Evolutionary conservation across 2,329 filamentous ascomycete species (phyloP), one percentile per base, ranked within the genome.

Genomic region (Monilinia aucupariae): DNA sequence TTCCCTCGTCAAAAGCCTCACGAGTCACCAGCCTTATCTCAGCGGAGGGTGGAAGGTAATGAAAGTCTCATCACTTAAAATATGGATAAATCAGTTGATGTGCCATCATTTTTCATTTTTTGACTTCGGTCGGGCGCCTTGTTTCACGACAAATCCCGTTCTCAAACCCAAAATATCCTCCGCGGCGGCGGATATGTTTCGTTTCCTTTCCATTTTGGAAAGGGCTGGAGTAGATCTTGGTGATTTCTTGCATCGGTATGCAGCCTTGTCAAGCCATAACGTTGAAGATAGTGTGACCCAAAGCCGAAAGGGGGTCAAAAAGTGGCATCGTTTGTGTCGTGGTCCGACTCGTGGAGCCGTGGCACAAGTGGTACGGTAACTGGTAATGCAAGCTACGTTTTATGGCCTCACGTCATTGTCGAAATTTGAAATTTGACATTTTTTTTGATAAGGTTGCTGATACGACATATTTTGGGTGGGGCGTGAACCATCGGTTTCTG

Each of bases 11-110:
- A 10, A 27, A 41, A 27, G 41, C 4, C n/a, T 41, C 17, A 20
- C 51, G n/a, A n/a, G n/a, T n/a, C n/a, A n/a, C n/a, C 34, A 54
- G 27, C 27, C 22, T 17, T 41, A 41, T 54, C 51, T 41, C 25
- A 54, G 52, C 41, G 22, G 22, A 41, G 41, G 27, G 8, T 30
- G 20, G 22, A 54, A 41, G 39, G 12, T 43, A 30, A 55, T n/a
- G 17, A 30, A 41, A 13, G 30, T n/a, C 17, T 30, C 27, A 55
- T 55, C 25, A 13, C 39, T 20, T 17, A 37, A 15, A 37, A 52
- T 25, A 48, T 47, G 30, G 41, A 58, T 58, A 58, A 17, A n/a
- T 48, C 54, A 25, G 54, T 58, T 34, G 54, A 58, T 58, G 41
- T 34, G 30, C 54, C 41, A 17, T 41, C n/a, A n/a, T n/a, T n/a